Evolutionary conservation across 2,329 filamentous ascomycete species (phyloP), one percentile per base, ranked within the genome.

Genomic region (Pseudocercospora cruenta): DNA sequence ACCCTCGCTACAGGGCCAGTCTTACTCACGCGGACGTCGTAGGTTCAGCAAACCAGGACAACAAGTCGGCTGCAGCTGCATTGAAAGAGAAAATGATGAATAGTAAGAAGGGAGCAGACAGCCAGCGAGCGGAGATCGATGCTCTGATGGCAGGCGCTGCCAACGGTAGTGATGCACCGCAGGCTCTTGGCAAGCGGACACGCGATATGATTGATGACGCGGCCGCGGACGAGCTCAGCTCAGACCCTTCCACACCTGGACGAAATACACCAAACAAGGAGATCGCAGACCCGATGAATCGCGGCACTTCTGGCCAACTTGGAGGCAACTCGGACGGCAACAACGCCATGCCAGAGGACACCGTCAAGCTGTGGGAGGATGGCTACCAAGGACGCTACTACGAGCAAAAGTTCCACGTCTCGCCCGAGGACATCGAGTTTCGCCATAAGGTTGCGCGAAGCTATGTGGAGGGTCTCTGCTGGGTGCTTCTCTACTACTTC

Each of bases 361-460:
- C 90, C 19, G 91, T 99, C 60, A 88, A 90, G 66, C 83, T 99
- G 12, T 99, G 95, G 95, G 95, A 99, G 76, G 90, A 94, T 60
- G 95, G 95, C 7, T 99, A 99, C 77, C 90, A 91, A 59, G 94
- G 97, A 80, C 88, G 95, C 55, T 99, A 99, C 79, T 99, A 99
- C 77, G 91, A 97, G 77, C 93, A 97, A 78, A 99, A 99, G 78
- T 99, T 99, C 75, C 85, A 92, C 58, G 92, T 92, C 55, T 89
- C 91, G 65, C 89, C 92, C 2, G 87, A 90, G 61, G 91, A 99
- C 77, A 84, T 91, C 58, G 91, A 89, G 60, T 98, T 98, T 79
- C 91, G 94, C 62, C 91, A 94, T 78, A 87, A 93, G 75, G 96
- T 99, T 64, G 95, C 91, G 39, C 87, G 88, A 62, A 88, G 92